phyloP scores from a whole-genome alignment of 441 rosid species.

The Hura crepitans region DNA sequence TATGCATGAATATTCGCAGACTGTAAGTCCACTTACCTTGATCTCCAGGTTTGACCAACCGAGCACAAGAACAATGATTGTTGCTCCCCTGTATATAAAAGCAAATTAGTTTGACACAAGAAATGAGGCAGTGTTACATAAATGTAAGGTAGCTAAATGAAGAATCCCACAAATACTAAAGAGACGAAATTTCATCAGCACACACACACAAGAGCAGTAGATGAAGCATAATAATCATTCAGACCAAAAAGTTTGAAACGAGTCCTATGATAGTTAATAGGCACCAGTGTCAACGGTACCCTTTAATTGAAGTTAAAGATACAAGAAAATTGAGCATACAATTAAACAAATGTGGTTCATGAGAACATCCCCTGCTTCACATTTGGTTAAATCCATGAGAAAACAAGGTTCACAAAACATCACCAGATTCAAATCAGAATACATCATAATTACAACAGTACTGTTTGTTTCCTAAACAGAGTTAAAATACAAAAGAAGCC shows the following conservation, averaged over 20 bases:
- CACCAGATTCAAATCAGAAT: conserved; percentile 4
- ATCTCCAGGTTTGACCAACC: conserved; percentile 33
- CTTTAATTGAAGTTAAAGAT: not conserved
- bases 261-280: not conserved
- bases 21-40: conserved; percentile 33
- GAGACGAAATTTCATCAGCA: not conserved
- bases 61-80: conserved; percentile 30
- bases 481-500: not conserved
- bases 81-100: conserved; percentile 33
- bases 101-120: conserved; percentile 16
- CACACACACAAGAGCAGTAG: not conserved
- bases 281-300: not conserved
- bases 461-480: not conserved
- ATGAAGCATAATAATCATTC: conserved; percentile 5
- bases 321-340: not conserved
- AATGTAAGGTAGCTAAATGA: not conserved
- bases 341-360: not conserved
- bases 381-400: not conserved
- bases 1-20: not conserved
- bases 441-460: not conserved
- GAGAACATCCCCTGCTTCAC: not conserved
- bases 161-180: not conserved
- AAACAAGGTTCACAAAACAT: not conserved
- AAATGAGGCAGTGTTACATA: not conserved
- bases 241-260: not conserved